Evolutionary conservation across 208 protist genomes (phyloP).

Genomic region (Jaenimonas drosophilae): DNA sequence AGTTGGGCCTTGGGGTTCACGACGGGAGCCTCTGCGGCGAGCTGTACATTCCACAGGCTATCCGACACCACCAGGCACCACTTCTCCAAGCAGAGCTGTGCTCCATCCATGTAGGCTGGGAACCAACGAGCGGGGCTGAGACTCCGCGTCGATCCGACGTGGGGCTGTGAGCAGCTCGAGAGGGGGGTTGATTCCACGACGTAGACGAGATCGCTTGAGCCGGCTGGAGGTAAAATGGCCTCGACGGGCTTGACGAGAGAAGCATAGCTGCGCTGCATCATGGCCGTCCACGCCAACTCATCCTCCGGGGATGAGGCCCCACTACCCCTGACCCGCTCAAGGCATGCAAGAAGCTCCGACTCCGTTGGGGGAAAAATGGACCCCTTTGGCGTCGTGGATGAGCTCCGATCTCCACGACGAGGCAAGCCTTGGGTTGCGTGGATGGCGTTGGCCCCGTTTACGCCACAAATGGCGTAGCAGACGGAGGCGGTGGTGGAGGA

Average conservation of each 20-base stretch:
- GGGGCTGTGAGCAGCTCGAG: background rate
- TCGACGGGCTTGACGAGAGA: conserved; percentile 50
- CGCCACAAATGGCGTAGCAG: too few species aligned
- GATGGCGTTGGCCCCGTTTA: too few species aligned
- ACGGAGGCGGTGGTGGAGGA: background rate
- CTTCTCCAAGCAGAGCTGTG: conserved; percentile 22
- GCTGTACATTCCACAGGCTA: conserved; percentile 17
- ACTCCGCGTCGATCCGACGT: background rate
- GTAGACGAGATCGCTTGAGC: conserved; percentile 21
- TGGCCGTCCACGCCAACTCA: too few species aligned
- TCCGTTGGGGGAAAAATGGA: too few species aligned
- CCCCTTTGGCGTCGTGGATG: too few species aligned
- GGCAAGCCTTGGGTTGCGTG: too few species aligned
- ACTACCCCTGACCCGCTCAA: too few species aligned
- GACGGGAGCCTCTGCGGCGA: conserved; percentile 11
- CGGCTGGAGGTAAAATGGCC: conserved; percentile 25
- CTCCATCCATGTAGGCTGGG: conserved; percentile 19
- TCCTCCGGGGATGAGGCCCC: too few species aligned
- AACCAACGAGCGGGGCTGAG: conserved; percentile 20
- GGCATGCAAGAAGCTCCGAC: too few species aligned
- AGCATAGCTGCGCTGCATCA: conserved; percentile 39
- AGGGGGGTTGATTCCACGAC: conserved; percentile 15
- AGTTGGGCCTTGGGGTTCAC: too few species aligned
- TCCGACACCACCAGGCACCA: conserved; percentile 20
- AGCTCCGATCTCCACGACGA: too few species aligned